Evolutionary conservation across 148 eudicot genomes (phyloP).

Genomic region (Camellia sinensis): DNA sequence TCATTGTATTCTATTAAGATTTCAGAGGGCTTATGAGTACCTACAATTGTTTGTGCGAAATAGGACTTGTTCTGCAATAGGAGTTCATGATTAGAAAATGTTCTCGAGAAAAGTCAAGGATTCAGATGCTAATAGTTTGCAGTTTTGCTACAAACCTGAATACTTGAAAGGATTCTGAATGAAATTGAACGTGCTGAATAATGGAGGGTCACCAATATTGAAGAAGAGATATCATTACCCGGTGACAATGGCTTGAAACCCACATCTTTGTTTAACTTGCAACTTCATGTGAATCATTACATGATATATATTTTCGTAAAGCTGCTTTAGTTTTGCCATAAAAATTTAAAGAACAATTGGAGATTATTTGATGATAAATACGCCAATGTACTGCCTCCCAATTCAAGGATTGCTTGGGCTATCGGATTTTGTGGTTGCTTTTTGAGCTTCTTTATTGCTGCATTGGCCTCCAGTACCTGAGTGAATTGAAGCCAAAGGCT

Average conservation of each 20-base stretch:
- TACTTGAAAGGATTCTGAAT: not conserved
- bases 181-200: slow-evolving; percentile 3
- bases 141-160: not conserved
- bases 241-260: not conserved
- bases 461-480: not conserved
- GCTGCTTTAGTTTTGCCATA: not conserved
- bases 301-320: not conserved
- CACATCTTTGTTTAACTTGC: not conserved
- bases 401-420: not conserved
- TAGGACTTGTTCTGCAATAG: not conserved
- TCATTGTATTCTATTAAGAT: not conserved
- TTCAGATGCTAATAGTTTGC: not conserved
- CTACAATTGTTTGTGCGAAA: not conserved
- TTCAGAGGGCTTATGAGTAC: not conserved
- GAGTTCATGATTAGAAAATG: not conserved
- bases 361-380: not conserved
- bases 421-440: not conserved
- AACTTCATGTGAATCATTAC: not conserved
- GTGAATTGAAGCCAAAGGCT: not conserved
- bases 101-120: not conserved
- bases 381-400: not conserved
- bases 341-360: not conserved
- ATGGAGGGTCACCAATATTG: not conserved
- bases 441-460: not conserved
- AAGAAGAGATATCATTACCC: not conserved